Evolutionary conservation across 1,139 yeast genomes (phyloP).

Genomic region (Blastobotrys aristatus): DNA sequence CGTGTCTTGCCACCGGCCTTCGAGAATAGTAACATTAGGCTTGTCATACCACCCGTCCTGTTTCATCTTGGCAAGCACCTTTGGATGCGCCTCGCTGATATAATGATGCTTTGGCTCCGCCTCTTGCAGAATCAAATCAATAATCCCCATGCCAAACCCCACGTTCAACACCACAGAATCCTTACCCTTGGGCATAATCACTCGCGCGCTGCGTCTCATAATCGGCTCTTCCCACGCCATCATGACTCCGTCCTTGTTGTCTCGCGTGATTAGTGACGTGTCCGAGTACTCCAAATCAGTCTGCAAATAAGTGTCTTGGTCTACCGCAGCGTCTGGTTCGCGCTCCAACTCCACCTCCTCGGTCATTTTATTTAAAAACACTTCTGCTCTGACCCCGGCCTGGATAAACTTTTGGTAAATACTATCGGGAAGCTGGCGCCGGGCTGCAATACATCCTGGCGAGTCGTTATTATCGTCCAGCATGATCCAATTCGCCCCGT

Average conservation of each 20-base stretch:
- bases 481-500: conserved; percentile 86
- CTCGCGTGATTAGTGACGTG: conserved; percentile 65
- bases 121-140: conserved; percentile 69
- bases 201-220: conserved; percentile 74
- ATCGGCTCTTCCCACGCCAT: conserved; percentile 92
- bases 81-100: conserved; percentile 94
- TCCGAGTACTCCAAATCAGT: conserved; percentile 68
- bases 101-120: conserved; percentile 64
- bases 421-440: conserved; percentile 26
- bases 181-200: conserved; percentile 38
- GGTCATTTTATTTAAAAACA: conserved; percentile 65
- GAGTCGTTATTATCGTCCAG: conserved; percentile 62
- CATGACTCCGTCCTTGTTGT: conserved; percentile 87
- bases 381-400: conserved; percentile 90
- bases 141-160: conserved; percentile 97
- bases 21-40: conserved; percentile 63
- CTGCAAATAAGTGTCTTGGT: conserved; percentile 59
- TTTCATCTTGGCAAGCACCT: conserved; percentile 63
- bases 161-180: conserved; percentile 64
- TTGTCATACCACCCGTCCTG: conserved; percentile 82
- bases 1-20: conserved; percentile 89
- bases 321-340: conserved; percentile 29
- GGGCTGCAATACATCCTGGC: conserved; percentile 59
- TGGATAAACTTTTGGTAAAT: conserved; percentile 56
- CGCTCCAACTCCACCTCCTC: conserved; percentile 32